These are phyloP conservation scores for Aspergillus sp. DNA, from an alignment of 2,329 filamentous ascomycete species.

Conservation along the genomic window DNA sequence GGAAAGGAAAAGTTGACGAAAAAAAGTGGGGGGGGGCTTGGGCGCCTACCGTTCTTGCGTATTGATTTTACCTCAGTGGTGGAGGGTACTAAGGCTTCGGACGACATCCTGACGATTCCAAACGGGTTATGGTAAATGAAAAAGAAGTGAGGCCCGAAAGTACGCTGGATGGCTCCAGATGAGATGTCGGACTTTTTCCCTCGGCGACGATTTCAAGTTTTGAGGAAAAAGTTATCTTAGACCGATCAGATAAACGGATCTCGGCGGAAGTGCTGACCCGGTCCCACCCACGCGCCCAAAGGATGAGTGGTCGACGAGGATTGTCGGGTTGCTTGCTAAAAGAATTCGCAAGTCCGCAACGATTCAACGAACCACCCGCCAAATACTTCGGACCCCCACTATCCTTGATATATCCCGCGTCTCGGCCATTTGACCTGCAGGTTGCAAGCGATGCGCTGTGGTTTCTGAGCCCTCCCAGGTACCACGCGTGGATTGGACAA, in stretches of 20 bases:
- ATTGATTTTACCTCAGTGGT: slow-evolving; percentile 56
- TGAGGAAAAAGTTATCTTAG: slow-evolving; percentile 38
- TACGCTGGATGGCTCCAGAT: slow-evolving; percentile 1
- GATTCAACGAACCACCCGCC: slow-evolving; percentile 15
- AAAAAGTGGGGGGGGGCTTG: slow-evolving; percentile 14
- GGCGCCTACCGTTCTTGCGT: slow-evolving; percentile 74
- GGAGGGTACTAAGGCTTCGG: slow-evolving; percentile 34
- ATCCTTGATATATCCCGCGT: slow-evolving; percentile 16
- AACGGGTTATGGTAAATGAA: not conserved
- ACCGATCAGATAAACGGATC: slow-evolving; percentile 46
- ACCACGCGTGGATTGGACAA: slow-evolving; percentile 20
- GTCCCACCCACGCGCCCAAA: slow-evolving; percentile 8
- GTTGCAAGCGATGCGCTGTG: slow-evolving; percentile 21
- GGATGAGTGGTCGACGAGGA: slow-evolving; percentile 16
- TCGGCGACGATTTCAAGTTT: slow-evolving; percentile 13
- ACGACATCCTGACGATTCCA: slow-evolving; percentile 45
- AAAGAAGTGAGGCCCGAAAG: not conserved
- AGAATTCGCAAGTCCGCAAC: slow-evolving; percentile 13
- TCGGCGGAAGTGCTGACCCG: slow-evolving; percentile 29
- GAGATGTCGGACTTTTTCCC: slow-evolving; percentile 11
- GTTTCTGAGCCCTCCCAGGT: slow-evolving; percentile 10
- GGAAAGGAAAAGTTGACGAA: slow-evolving; percentile 14
- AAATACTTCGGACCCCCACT: slow-evolving; percentile 12
- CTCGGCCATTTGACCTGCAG: slow-evolving; percentile 18
- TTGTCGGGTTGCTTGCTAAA: slow-evolving; percentile 13